phyloP scores from a whole-genome alignment of 2,329 filamentous ascomycete species.

The Trichophyton mentagrophytes region DNA sequence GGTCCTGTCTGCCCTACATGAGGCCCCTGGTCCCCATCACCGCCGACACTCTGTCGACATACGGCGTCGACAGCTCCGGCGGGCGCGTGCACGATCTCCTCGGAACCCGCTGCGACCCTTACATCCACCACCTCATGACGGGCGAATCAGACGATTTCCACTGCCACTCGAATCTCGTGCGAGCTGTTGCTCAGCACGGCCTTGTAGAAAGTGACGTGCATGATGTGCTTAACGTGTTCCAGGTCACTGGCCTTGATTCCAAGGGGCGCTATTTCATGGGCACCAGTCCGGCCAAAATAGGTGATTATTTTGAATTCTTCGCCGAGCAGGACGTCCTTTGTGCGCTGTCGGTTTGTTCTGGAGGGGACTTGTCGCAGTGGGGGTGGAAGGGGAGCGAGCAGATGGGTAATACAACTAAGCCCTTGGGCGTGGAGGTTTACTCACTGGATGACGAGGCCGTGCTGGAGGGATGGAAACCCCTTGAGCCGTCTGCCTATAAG shows the following conservation, averaged over 20 bases:
- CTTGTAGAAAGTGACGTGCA: slow-evolving; percentile 64
- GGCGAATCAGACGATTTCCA: slow-evolving; percentile 66
- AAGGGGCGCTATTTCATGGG: slow-evolving; percentile 64
- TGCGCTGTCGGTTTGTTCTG: slow-evolving; percentile 58
- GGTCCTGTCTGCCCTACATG: slow-evolving; percentile 66
- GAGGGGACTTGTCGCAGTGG: slow-evolving; percentile 71
- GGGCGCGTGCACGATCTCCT: slow-evolving; percentile 64
- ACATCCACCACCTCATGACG: slow-evolving; percentile 61
- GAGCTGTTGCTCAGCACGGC: slow-evolving; percentile 56
- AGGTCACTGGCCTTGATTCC: slow-evolving; percentile 65
- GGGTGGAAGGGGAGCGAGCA: slow-evolving; percentile 54
- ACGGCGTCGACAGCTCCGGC: slow-evolving; percentile 50
- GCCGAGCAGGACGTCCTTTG: slow-evolving; percentile 64
- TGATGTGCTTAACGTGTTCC: slow-evolving; percentile 76
- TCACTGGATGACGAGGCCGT: slow-evolving; percentile 43
- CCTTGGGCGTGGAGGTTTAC: slow-evolving; percentile 62
- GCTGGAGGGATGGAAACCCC: slow-evolving; percentile 50
- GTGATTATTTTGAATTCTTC: slow-evolving; percentile 58
- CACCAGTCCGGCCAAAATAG: slow-evolving; percentile 34
- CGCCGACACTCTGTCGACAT: slow-evolving; percentile 50
- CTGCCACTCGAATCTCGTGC: slow-evolving; percentile 69
- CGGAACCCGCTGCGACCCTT: slow-evolving; percentile 73
- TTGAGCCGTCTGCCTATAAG: slow-evolving; percentile 47
- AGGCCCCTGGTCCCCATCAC: slow-evolving; percentile 60
- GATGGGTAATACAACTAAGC: slow-evolving; percentile 57